A percentile compares a stretch with the other conserved stretches of the same genome.
phyloP scores from a whole-genome alignment of 129 eudicot species.

The Cynara cardunculus region DNA sequence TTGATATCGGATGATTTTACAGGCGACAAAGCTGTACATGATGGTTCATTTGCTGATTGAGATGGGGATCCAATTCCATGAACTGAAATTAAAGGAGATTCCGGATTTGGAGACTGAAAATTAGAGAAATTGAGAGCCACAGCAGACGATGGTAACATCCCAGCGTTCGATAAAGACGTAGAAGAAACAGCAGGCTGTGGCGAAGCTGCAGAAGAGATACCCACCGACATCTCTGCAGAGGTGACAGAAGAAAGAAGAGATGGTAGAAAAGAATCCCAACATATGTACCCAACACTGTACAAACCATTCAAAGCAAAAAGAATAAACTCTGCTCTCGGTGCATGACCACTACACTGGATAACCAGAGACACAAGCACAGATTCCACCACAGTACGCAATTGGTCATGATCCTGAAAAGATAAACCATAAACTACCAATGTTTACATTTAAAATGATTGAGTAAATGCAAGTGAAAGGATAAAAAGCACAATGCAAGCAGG shows the following conservation, averaged over 20 bases:
- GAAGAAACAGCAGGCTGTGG: slow-evolving; percentile 47
- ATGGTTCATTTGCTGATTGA: slow-evolving; percentile 80
- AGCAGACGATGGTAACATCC: slow-evolving; percentile 51
- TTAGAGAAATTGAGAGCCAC: slow-evolving; percentile 46
- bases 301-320: slow-evolving; percentile 81
- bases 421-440: slow-evolving; percentile 3
- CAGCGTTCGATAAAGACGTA: slow-evolving; percentile 65
- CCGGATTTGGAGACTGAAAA: slow-evolving; percentile 82
- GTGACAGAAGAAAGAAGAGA: slow-evolving; percentile 89
- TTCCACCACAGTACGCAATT: slow-evolving; percentile 77
- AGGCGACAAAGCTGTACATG: slow-evolving; percentile 59
- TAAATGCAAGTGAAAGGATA: not conserved
- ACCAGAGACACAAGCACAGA: slow-evolving; percentile 80
- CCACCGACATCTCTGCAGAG: slow-evolving; percentile 64
- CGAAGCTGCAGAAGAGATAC: slow-evolving; percentile 49
- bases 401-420: slow-evolving; percentile 7
- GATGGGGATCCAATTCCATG: slow-evolving; percentile 95
- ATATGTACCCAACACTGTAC: slow-evolving; percentile 67
- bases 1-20: slow-evolving; percentile 58
- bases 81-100: slow-evolving; percentile 80
- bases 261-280: slow-evolving; percentile 91
- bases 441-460: not conserved
- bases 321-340: slow-evolving; percentile 91
- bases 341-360: slow-evolving; percentile 87
- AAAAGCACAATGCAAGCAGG: not conserved